Evolutionary conservation across 2,329 filamentous ascomycete genomes (phyloP), one percentile per base, ranked within the genome.

Genomic region (Lecanosticta acicola): DNA sequence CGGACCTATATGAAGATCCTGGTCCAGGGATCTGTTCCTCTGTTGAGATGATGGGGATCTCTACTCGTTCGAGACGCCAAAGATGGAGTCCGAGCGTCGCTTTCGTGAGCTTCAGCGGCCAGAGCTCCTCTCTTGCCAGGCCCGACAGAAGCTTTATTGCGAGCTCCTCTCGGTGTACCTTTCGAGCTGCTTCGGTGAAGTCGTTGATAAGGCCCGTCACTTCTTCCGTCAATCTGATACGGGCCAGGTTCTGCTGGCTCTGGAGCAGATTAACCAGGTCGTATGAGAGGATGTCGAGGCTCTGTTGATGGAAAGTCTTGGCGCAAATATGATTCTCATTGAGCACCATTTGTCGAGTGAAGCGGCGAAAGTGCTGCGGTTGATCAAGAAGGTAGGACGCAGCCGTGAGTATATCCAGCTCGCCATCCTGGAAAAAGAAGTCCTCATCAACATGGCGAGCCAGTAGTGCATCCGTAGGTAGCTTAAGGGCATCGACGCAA

Each of bases 321-420:
- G 19, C 24, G 14, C 32, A 16, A 9, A 39, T 20, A 2, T 9
- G 3, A 3, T 8, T 7, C 9, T 13, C 2, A 14, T n/a, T 20
- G 8, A 39, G 26, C 1, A 56, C 46, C 1, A 56, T 29, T 11
- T 46, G n/a, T 14, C 41, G 32, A 1, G 48, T 51, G 26, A 50
- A 42, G 4, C 37, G 14, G 11, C 47, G 24, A 36, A 56, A 56
- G 18, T 37, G 21, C 2, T 24, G 10, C 1, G 43, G 36, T 18
- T 52, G 49, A 13, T 56, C 49, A 3, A 54, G 42, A 3, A 56
- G 17, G 36, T 26, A 47, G 2, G 53, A 33, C 3, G 45, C 43
- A 9, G 40, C 44, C 1, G 43, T 29, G 16, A 54, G 19, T 17
- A 32, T 24, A 9, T 42, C 8, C 20, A 36, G 16, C 8, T 26